These are phyloP conservation scores for Globisporangium lucens DNA, from an alignment of 352 stramenopile species.

Conservation along the genomic window DNA sequence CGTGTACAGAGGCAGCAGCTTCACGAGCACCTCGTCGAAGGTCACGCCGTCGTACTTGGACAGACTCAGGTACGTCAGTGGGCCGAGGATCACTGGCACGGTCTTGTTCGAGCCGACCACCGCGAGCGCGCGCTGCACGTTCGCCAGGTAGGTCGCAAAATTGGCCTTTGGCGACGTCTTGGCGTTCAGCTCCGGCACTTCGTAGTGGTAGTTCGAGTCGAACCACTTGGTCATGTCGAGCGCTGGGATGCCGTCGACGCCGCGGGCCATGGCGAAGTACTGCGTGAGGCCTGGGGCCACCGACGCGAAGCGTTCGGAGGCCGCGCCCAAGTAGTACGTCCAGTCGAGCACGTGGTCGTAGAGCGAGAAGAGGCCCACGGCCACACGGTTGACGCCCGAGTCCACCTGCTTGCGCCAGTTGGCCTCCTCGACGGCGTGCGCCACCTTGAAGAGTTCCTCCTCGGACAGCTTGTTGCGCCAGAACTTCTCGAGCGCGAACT, in stretches of 20 bases:
- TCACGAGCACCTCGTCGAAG: constrained; percentile 61
- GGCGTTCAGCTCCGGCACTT: constrained; percentile 88
- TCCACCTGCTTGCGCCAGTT: constrained; percentile 88
- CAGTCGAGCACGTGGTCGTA: constrained; percentile 92
- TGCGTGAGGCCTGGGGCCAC: constrained; percentile 56
- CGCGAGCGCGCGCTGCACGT: constrained; percentile 73
- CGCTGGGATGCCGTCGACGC: constrained; percentile 85
- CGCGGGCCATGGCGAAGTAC: constrained; percentile 91
- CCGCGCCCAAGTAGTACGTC: constrained; percentile 79
- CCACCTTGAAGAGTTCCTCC: constrained; percentile 76
- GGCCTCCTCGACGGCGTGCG: constrained; percentile 69
- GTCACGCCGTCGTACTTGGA: constrained; percentile 78
- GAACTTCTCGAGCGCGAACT: constrained; percentile 93
- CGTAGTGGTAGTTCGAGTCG: constrained; percentile 96
- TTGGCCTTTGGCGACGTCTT: constrained; percentile 71
- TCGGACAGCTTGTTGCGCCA: constrained; percentile 85
- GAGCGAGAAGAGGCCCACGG: constrained; percentile 86
- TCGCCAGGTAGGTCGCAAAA: constrained; percentile 71
- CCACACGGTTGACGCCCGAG: constrained; percentile 71
- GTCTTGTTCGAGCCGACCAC: constrained; percentile 82
- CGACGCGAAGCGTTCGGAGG: constrained; percentile 72
- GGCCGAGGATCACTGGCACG: constrained; percentile 78
- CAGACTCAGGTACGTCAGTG: constrained; percentile 79
- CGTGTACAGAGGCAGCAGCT: constrained; percentile 81
- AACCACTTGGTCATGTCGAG: constrained; percentile 96